Evolutionary conservation across 495 filamentous ascomycete species (phyloP).

Genomic region (Tuber indicum): DNA sequence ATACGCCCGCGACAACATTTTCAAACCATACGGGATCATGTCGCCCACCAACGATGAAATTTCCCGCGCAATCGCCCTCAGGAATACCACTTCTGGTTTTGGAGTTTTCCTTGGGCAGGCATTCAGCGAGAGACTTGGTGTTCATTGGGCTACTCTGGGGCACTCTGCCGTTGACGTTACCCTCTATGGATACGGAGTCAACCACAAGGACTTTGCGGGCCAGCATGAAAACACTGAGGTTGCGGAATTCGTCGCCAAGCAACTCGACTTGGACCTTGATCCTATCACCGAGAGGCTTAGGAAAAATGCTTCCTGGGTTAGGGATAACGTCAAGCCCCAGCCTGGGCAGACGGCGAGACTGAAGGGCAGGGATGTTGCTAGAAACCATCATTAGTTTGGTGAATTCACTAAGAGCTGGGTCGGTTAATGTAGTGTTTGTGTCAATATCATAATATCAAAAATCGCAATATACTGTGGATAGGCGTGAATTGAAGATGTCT

Average conservation of each 20-base stretch:
- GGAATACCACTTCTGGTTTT: conserved; percentile 16
- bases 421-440: conserved; percentile 13
- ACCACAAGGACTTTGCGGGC: conserved; percentile 47
- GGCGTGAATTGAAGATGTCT: neutral
- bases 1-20: conserved; percentile 29
- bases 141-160: conserved; percentile 40
- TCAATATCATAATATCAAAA: conserved; percentile 2
- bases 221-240: conserved; percentile 71
- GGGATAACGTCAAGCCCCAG: conserved; percentile 30
- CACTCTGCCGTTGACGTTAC: conserved; percentile 42
- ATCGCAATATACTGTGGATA: conserved; percentile 9
- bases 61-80: conserved; percentile 26
- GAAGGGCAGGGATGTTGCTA: conserved; percentile 27
- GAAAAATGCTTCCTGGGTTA: conserved; percentile 43
- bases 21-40: conserved; percentile 37
- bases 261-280: conserved; percentile 56
- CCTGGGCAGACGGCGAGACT: conserved; percentile 14
- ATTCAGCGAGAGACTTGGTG: conserved; percentile 28
- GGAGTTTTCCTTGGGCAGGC: conserved; percentile 26
- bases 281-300: conserved; percentile 53
- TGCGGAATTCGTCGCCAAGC: conserved; percentile 58
- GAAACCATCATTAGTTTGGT: conserved; percentile 18
- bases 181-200: conserved; percentile 37
- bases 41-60: conserved; percentile 35
- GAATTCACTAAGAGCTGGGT: neutral